phyloP scores from a whole-genome alignment of 2,329 filamentous ascomycete species.

The Alternaria dauci region DNA sequence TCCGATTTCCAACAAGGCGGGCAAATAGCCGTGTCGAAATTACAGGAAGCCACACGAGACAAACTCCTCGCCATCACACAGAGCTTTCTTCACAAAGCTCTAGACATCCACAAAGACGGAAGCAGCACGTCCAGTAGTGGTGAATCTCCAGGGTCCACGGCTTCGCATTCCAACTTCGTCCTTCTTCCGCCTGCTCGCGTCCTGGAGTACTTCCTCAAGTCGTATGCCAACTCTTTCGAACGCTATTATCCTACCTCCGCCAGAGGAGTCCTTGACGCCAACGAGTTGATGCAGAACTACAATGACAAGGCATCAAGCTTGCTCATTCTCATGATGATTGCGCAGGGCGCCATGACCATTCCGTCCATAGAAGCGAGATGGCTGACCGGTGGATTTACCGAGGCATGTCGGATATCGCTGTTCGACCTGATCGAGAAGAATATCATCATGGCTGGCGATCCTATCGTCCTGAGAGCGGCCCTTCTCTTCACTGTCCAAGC shows the following conservation, averaged over 20 bases:
- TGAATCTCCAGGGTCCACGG: slow-evolving; percentile 58
- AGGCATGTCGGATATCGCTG: slow-evolving; percentile 75
- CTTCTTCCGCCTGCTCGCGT: slow-evolving; percentile 72
- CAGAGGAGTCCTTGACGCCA: slow-evolving; percentile 69
- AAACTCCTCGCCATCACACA: slow-evolving; percentile 76
- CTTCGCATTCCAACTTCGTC: slow-evolving; percentile 66
- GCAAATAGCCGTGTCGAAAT: slow-evolving; percentile 57
- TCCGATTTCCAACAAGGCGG: slow-evolving; percentile 58
- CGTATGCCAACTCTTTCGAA: slow-evolving; percentile 71
- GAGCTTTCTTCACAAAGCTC: slow-evolving; percentile 73
- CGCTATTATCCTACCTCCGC: slow-evolving; percentile 71
- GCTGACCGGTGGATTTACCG: slow-evolving; percentile 71
- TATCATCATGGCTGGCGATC: slow-evolving; percentile 71
- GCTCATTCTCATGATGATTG: slow-evolving; percentile 75
- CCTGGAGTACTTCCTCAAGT: slow-evolving; percentile 71
- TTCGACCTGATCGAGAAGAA: slow-evolving; percentile 78
- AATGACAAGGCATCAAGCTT: slow-evolving; percentile 72
- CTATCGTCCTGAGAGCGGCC: slow-evolving; percentile 70
- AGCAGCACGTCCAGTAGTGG: slow-evolving; percentile 52
- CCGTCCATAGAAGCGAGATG: slow-evolving; percentile 71
- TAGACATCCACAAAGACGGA: slow-evolving; percentile 70
- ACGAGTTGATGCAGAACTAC: slow-evolving; percentile 68
- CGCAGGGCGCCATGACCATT: slow-evolving; percentile 72
- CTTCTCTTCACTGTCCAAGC: slow-evolving; percentile 73
- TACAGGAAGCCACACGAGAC: slow-evolving; percentile 68